phyloP scores from a whole-genome alignment of 179 eudicot genomes.

The Spinacia oleracea region DNA sequence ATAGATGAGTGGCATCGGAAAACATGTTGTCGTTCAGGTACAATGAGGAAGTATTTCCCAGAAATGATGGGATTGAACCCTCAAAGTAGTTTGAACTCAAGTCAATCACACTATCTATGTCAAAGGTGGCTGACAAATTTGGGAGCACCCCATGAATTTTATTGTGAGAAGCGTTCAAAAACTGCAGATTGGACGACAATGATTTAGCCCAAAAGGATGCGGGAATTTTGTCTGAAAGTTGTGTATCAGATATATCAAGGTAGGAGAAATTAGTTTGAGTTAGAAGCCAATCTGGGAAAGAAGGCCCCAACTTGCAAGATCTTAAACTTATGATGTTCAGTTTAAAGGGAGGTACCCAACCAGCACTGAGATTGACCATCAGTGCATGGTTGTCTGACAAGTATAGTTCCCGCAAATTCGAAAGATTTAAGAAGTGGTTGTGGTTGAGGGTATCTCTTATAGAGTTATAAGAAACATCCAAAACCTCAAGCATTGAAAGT shows the following conservation, averaged over 20 bases:
- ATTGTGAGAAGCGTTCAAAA: constrained; percentile 38
- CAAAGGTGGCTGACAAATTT: constrained; percentile 4
- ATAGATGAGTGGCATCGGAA: constrained; percentile 17
- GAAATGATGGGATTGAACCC: constrained; percentile 21
- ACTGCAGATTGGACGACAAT: neutral
- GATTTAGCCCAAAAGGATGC: constrained; percentile 30
- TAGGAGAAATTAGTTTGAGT: neutral
- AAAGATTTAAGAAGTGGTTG: constrained; percentile 22
- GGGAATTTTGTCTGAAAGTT: constrained; percentile 32
- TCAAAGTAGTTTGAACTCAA: neutral
- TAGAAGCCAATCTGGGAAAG: constrained; percentile 38
- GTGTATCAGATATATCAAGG: constrained; percentile 33
- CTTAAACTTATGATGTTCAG: neutral
- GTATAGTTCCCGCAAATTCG: neutral
- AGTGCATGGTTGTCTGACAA: constrained; percentile 12
- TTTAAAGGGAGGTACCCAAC: constrained; percentile 37
- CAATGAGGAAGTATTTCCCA: neutral
- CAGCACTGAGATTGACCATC: constrained; percentile 2
- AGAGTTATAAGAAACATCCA: neutral
- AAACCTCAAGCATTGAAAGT: neutral
- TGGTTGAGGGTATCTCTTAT: neutral
- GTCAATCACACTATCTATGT: neutral
- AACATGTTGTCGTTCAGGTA: constrained; percentile 35
- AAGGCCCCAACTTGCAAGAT: constrained; percentile 35
- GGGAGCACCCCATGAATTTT: constrained; percentile 33